phyloP scores from a whole-genome alignment of 2,329 filamentous ascomycete genomes.

The Phaeosphaeria sp. region DNA sequence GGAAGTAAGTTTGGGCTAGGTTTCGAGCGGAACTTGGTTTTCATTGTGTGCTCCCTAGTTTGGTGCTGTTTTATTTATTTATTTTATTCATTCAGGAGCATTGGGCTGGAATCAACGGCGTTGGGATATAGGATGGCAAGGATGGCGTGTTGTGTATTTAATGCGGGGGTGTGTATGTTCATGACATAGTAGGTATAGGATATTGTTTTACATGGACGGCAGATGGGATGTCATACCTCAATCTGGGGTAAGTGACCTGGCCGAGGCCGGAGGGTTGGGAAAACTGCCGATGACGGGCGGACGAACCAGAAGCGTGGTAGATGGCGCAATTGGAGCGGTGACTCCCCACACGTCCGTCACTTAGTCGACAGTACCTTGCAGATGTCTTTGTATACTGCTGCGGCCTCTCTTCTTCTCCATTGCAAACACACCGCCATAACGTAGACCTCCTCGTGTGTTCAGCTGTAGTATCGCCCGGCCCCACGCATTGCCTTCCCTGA shows the following conservation, averaged over 20 bases:
- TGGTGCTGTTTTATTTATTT: background rate
- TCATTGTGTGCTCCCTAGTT: background rate
- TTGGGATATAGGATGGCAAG: background rate
- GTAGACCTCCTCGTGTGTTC: background rate
- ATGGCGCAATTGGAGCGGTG: conserved; percentile 46
- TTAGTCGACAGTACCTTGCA: conserved; percentile 32
- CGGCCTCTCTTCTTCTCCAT: conserved; percentile 2
- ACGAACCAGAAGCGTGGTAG: conserved; percentile 25
- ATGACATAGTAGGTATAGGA: background rate
- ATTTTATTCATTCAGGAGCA: too few relatives aligned
- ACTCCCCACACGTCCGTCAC: conserved; percentile 34
- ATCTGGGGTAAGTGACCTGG: conserved; percentile 27
- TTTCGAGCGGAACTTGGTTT: background rate
- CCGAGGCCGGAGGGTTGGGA: conserved; percentile 13
- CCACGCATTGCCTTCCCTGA: background rate
- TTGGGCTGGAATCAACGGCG: background rate
- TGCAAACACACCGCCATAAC: background rate
- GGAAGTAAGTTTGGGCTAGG: background rate
- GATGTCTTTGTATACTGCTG: conserved; percentile 17
- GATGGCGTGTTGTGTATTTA: background rate
- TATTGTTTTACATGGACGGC: background rate
- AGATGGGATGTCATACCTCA: conserved; percentile 6
- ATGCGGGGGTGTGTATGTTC: background rate
- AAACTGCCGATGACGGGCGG: conserved; percentile 23
- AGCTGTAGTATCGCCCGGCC: background rate